These are phyloP conservation scores for Viola odorata DNA, from an alignment of 345 rosid species.

Conservation along the genomic window DNA sequence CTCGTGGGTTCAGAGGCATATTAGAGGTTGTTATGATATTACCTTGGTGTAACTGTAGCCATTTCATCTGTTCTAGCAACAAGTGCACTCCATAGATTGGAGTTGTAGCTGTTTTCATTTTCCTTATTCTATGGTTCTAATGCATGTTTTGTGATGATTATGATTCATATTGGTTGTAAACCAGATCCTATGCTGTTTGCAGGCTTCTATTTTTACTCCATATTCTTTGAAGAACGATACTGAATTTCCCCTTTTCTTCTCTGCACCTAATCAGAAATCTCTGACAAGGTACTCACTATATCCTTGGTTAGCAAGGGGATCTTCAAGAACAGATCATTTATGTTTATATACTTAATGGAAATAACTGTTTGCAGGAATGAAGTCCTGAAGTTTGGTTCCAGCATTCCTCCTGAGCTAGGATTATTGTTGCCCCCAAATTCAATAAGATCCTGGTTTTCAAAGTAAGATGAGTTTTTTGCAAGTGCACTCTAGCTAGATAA, in stretches of 20 bases:
- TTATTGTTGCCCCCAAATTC: constrained; percentile 61
- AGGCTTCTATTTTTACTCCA: constrained; percentile 72
- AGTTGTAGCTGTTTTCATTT: constrained; percentile 7
- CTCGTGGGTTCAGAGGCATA: constrained; percentile 75
- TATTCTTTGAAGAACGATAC: constrained; percentile 73
- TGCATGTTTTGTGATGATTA: background rate
- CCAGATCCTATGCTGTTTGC: constrained; percentile 27
- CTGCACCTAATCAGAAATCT: constrained; percentile 54
- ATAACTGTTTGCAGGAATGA: constrained; percentile 55
- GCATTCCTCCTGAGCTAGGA: constrained; percentile 61
- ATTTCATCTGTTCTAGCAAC: constrained; percentile 5
- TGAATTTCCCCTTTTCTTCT: constrained; percentile 52
- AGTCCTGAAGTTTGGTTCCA: constrained; percentile 36
- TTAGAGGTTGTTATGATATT: constrained; percentile 56
- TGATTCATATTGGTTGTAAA: constrained; percentile 3
- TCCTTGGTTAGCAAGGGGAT: constrained; percentile 20
- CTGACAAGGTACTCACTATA: constrained; percentile 43
- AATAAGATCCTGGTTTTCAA: constrained; percentile 63
- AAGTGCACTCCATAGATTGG: constrained; percentile 9
- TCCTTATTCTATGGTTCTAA: background rate
- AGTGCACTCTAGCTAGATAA: constrained; percentile 5
- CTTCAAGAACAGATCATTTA: constrained; percentile 6
- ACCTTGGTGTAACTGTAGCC: background rate
- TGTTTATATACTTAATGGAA: constrained; percentile 12
- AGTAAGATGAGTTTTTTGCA: constrained; percentile 36